A percentile compares a stretch with the other conserved stretches of the same genome.
Conservation (phyloP, 805 yeast species). For the Wickerhamomyces pijperi region DNA sequence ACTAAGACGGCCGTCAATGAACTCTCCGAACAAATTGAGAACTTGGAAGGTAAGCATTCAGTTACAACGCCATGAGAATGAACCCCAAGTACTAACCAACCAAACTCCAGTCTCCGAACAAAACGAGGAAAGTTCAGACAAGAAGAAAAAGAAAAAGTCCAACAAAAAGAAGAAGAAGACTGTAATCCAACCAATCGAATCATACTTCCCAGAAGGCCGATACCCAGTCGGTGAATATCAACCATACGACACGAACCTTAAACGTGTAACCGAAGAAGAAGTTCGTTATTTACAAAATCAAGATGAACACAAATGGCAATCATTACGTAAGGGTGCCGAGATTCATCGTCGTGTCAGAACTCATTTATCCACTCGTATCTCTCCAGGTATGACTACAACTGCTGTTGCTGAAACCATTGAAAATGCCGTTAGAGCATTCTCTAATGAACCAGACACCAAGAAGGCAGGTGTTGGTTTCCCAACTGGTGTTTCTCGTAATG, state of each 20-base stretch:
- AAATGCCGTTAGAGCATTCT: slow-evolving; percentile 64
- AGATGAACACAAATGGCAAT: slow-evolving; percentile 58
- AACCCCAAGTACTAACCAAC: background rate
- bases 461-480: slow-evolving; percentile 95
- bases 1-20: no score
- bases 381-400: slow-evolving; percentile 87
- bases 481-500: slow-evolving; percentile 89
- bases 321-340: slow-evolving; percentile 92
- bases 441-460: slow-evolving; percentile 47
- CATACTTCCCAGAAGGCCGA: slow-evolving; percentile 54
- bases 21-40: no score
- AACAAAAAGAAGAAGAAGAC: slow-evolving; percentile 44
- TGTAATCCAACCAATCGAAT: slow-evolving; percentile 50
- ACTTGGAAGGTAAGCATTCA: no score
- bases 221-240: slow-evolving; percentile 86
- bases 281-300: slow-evolving; percentile 64
- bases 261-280: slow-evolving; percentile 80
- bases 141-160: slow-evolving; percentile 45
- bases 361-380: slow-evolving; percentile 59
- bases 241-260: slow-evolving; percentile 60
- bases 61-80: no score
- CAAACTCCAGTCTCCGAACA: background rate
- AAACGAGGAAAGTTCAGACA: slow-evolving; percentile 6
- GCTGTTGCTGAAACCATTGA: slow-evolving; percentile 88
- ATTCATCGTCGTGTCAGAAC: slow-evolving; percentile 86